phyloP scores from a whole-genome alignment of 371 early-diverging fungal species.

The Massospora cicadina region DNA sequence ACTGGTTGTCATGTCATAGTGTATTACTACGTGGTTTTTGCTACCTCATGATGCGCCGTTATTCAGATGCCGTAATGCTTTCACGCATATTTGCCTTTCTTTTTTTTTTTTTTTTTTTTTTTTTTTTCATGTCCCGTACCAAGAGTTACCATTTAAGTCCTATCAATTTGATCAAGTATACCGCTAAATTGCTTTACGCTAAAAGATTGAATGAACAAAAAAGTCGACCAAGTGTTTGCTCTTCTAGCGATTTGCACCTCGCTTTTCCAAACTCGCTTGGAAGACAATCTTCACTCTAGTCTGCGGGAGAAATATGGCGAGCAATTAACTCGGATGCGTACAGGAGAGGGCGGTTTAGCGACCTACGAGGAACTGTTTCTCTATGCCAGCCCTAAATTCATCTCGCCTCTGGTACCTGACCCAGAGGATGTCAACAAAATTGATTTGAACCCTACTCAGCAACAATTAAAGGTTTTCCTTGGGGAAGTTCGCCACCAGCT shows the following conservation, averaged over 20 bases:
- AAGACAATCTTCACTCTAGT: conserved; percentile 73
- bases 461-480: conserved; percentile 70
- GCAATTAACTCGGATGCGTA: conserved; percentile 70
- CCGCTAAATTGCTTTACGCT: not conserved
- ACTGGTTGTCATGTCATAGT: conserved; percentile 91
- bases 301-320: conserved; percentile 87
- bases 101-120: too few species aligned
- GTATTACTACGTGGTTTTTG: conserved; percentile 90
- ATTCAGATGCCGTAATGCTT: conserved; percentile 87
- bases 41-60: conserved; percentile 94
- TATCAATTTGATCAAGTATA: conserved; percentile 75
- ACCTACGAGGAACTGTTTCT: conserved; percentile 77
- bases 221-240: conserved; percentile 87
- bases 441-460: conserved; percentile 12
- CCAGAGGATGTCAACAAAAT: conserved; percentile 30
- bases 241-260: conserved; percentile 78
- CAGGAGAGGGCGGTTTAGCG: conserved; percentile 58
- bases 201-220: conserved; percentile 47
- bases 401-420: conserved; percentile 63
- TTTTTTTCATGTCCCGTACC: not conserved
- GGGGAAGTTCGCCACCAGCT: conserved; percentile 70
- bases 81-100: conserved; percentile 63
- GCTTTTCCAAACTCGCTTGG: conserved; percentile 80
- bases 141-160: conserved; percentile 18
- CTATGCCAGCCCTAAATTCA: conserved; percentile 88